Conservation (phyloP, 2,329 filamentous ascomycete genomes). For the Xylaria sp. region DNA sequence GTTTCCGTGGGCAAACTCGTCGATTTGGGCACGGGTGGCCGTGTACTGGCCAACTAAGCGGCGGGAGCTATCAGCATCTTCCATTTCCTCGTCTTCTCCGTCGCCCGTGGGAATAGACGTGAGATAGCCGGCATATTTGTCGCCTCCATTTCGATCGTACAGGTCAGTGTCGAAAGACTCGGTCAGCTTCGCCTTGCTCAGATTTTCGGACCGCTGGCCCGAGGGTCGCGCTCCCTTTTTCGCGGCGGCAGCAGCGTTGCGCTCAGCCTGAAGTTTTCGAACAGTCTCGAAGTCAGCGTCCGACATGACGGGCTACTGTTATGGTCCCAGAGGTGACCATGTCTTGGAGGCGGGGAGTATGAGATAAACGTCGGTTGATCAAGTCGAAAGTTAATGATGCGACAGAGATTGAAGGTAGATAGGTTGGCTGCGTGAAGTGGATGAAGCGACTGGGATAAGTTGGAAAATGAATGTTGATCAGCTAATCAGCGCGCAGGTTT, state of each 20-base stretch:
- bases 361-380: slow-evolving; percentile 28
- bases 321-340: slow-evolving; percentile 45
- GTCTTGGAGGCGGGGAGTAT: slow-evolving; percentile 39
- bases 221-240: slow-evolving; percentile 86
- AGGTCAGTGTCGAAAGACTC: slow-evolving; percentile 89
- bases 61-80: slow-evolving; percentile 76
- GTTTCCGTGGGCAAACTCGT: slow-evolving; percentile 87
- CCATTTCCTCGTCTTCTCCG: slow-evolving; percentile 82
- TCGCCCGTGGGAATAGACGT: slow-evolving; percentile 84
- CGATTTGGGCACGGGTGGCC: slow-evolving; percentile 88
- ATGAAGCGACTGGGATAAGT: slow-evolving; percentile 27
- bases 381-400: slow-evolving; percentile 39
- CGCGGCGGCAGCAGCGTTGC: slow-evolving; percentile 79
- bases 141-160: slow-evolving; percentile 79
- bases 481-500: slow-evolving; percentile 26
- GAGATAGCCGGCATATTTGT: slow-evolving; percentile 91
- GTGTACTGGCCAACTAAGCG: slow-evolving; percentile 95
- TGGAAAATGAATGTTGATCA: slow-evolving; percentile 9
- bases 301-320: slow-evolving; percentile 64
- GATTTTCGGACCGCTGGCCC: slow-evolving; percentile 82
- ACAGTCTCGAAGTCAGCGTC: slow-evolving; percentile 89
- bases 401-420: slow-evolving; percentile 33
- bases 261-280: slow-evolving; percentile 89
- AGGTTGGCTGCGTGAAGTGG: slow-evolving; percentile 27
- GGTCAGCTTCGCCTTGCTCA: slow-evolving; percentile 90